phyloP scores from a whole-genome alignment of 2,329 filamentous ascomycete species.

The Sporothrix dimorphospora region DNA sequence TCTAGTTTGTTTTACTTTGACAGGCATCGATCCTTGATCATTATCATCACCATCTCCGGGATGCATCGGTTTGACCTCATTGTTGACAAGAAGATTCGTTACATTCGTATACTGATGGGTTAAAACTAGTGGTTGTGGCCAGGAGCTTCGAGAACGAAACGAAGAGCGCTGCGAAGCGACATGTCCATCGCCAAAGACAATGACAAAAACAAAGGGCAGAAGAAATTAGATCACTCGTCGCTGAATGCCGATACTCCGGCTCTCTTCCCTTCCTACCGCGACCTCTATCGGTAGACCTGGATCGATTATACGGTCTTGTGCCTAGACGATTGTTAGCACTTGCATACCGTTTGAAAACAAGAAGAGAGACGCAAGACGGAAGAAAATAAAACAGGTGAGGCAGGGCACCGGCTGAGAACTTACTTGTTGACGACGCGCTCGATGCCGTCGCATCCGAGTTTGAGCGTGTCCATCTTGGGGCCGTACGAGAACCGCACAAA shows the following conservation, averaged over 20 bases:
- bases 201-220: neutral
- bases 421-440: slow-evolving; percentile 78
- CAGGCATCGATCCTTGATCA: neutral
- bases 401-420: slow-evolving; percentile 36
- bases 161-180: neutral
- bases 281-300: neutral
- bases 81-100: neutral
- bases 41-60: too few relatives aligned
- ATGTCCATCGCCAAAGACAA: neutral
- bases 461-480: slow-evolving; percentile 76
- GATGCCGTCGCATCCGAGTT: slow-evolving; percentile 81
- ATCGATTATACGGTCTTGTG: slow-evolving; percentile 11
- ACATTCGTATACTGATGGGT: neutral
- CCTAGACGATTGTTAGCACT: neutral
- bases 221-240: neutral
- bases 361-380: neutral
- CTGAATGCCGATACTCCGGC: neutral
- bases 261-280: neutral
- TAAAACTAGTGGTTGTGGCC: too few relatives aligned
- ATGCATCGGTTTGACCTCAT: neutral
- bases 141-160: neutral
- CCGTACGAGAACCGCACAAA: slow-evolving; percentile 86
- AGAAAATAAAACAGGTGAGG: neutral
- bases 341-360: neutral
- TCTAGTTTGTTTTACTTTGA: neutral